Evolutionary conservation across 2,329 filamentous ascomycete species (phyloP), one percentile per base, ranked within the genome.

Genomic region (Apiospora aurea): DNA sequence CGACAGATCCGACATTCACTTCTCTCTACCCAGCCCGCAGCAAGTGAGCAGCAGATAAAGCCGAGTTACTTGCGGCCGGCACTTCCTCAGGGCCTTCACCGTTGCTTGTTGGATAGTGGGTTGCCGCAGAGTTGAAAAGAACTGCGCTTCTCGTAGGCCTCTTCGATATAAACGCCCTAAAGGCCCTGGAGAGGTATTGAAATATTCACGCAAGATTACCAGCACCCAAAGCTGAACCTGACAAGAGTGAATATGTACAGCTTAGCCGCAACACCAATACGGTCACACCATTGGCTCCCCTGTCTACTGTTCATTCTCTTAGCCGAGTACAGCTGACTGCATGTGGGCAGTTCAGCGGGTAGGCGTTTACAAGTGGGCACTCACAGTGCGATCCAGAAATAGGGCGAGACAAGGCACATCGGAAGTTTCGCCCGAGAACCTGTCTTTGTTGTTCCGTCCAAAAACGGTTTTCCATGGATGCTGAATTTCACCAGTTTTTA

Each of bases 311-410:
- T n/a, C 57, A 41, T 64, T 41, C 18, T 34, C 13, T 41, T 18
- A 41, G 57, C 34, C 57, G 18, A 38, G 57, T 21, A n/a, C 29
- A 21, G 29, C 53, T 61, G 53, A 13, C 53, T 38, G 18, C 21
- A 47, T 47, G 44, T 47, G 53, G 57, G 34, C 57, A 41, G 57
- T 64, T 64, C 57, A 41, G 11, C 57, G 21, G 34, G 34, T 64
- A n/a, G 57, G 41, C 57, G 49, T 11, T 51, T 51, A 41, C 57
- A 41, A 64, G 57, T 64, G 57, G 57, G 34, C 57, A 64, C 34
- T 13, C 57, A 64, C 57, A 64, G 57, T 64, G 57, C 57, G 57
- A 41, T 41, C 57, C 57, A 64, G 29, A 64, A n/a, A 64, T 8
- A 61, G n/a, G 29, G 18, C 34, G 11, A 41, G 57, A 41, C 57